Evolutionary conservation across 345 rosid species (phyloP), one percentile per base, ranked within the genome.

Genomic region (Sisymbrium irio): DNA sequence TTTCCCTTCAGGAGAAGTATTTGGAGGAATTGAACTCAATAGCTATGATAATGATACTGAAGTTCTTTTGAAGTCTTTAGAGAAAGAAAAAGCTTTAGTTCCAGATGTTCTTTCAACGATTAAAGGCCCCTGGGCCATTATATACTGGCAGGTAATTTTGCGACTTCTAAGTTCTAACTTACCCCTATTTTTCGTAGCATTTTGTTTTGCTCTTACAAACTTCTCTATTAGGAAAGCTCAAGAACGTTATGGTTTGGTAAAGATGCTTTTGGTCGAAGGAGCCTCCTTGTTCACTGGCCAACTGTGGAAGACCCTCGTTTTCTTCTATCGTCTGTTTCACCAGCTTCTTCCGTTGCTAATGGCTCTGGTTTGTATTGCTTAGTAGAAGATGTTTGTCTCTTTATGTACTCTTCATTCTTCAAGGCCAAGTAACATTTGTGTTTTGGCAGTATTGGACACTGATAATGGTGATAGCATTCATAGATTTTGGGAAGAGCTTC

Each of bases 221-320:
- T 33, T 61, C 36, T 17, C 57, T 0, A 55, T 66, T 65, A 90
- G 98, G 82, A 84, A 77, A 78, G 83, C 80, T 85, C 96, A 39
- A 86, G 77, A 80, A 91, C 94, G 10, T n/a, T 91, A 25, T 91
- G 97, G 95, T 93, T 93, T 83, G 95, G 93, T 80, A 81, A 89
- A 61, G 98, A 93, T 84, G 93, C 91, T 12, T 85, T 89, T 74
- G 95, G 97, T 40, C 79, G 97, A 70, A 80, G 97, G 80, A 91
- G 98, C 72, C 89, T 94, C n/a, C 93, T 94, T 78, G 93, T 91
- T 79, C 97, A 89, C 71, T 87, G 96, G 97, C 96, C 97, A 54
- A 85, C 84, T 12, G 47, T 15, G 14, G 83, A 85, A 70, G 96
- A 88, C 59, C 47, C 90, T 20, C 87, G 84, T 44, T 79, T 93